Evolutionary conservation across 108 stramenopile genomes (phyloP).

Genomic region (Pseudonitzschia delicatissima): DNA sequence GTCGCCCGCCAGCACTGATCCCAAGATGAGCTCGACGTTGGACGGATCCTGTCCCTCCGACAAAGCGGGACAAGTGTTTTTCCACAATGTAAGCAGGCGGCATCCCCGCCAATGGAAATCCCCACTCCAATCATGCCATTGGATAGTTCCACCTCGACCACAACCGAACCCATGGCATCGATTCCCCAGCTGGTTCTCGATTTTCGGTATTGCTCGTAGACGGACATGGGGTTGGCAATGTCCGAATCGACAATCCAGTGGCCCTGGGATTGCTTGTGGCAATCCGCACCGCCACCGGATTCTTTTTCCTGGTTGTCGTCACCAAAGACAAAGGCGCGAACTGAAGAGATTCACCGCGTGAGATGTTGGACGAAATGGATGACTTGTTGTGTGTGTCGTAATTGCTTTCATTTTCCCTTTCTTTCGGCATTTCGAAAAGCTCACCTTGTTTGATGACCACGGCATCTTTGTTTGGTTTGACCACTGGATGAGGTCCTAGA

Average conservation of each 20-base stretch:
- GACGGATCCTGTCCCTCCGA: slow-evolving; percentile 53
- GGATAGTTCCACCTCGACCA: slow-evolving; percentile 58
- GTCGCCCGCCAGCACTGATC: slow-evolving; percentile 63
- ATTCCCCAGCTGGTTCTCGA: slow-evolving; percentile 64
- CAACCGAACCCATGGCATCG: slow-evolving; percentile 54
- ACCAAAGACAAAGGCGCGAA: slow-evolving; percentile 43
- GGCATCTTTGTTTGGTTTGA: slow-evolving; percentile 12
- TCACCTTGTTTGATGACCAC: slow-evolving; percentile 12
- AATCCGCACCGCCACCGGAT: slow-evolving; percentile 60
- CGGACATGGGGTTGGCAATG: slow-evolving; percentile 58
- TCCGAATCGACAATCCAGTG: slow-evolving; percentile 65
- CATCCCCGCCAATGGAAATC: slow-evolving; percentile 60
- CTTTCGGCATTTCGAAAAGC: neutral
- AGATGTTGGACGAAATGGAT: neutral
- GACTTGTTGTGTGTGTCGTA: neutral
- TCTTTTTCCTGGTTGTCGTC: slow-evolving; percentile 43
- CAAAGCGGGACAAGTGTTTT: slow-evolving; percentile 52
- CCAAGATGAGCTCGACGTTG: slow-evolving; percentile 74
- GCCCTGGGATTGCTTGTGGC: slow-evolving; percentile 49
- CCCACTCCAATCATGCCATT: slow-evolving; percentile 52
- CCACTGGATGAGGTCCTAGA: slow-evolving; percentile 30
- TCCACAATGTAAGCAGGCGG: slow-evolving; percentile 62
- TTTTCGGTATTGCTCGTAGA: slow-evolving; percentile 46
- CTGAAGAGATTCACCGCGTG: neutral
- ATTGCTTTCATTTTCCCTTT: neutral